phyloP scores from a whole-genome alignment of 345 rosid species.

The Populus euphratica region DNA sequence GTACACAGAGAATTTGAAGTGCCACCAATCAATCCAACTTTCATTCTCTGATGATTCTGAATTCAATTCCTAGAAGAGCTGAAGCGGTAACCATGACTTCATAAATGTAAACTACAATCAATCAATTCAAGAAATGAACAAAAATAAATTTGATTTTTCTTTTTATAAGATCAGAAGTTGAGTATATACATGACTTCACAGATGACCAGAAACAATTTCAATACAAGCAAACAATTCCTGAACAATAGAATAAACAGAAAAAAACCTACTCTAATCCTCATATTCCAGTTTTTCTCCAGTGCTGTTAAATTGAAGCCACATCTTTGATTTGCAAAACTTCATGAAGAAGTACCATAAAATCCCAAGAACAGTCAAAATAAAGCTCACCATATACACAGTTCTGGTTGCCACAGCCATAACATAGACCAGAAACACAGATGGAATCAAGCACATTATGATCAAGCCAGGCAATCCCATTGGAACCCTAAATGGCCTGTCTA shows the following conservation, averaged over 20 bases:
- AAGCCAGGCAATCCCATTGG: conserved; percentile 37
- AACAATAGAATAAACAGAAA: background rate
- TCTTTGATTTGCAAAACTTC: conserved; percentile 33
- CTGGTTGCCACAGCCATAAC: conserved; percentile 33
- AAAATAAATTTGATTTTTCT: too few species aligned
- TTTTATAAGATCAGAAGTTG: too few species aligned
- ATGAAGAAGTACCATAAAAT: conserved; percentile 34
- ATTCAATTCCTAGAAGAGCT: too few species aligned
- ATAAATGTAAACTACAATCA: too few species aligned
- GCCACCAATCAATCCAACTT: too few species aligned
- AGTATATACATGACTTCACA: too few species aligned
- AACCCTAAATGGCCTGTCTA: conserved; percentile 38
- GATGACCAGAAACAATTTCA: too few species aligned
- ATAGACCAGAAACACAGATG: conserved; percentile 37
- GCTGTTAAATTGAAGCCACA: conserved; percentile 26
- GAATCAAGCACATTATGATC: conserved; percentile 35
- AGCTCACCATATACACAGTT: conserved; percentile 30
- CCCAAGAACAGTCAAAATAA: conserved; percentile 20
- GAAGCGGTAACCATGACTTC: too few species aligned
- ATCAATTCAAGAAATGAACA: too few species aligned
- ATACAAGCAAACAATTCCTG: too few species aligned
- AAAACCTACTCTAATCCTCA: background rate
- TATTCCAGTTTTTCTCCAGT: background rate
- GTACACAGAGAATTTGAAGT: too few species aligned
- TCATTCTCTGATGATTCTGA: too few species aligned